Percentiles rank a stretch among this genome's conserved stretches.
Evolutionary conservation across 306 rosid genomes (phyloP).

Genomic region (Quercus parvula): DNA sequence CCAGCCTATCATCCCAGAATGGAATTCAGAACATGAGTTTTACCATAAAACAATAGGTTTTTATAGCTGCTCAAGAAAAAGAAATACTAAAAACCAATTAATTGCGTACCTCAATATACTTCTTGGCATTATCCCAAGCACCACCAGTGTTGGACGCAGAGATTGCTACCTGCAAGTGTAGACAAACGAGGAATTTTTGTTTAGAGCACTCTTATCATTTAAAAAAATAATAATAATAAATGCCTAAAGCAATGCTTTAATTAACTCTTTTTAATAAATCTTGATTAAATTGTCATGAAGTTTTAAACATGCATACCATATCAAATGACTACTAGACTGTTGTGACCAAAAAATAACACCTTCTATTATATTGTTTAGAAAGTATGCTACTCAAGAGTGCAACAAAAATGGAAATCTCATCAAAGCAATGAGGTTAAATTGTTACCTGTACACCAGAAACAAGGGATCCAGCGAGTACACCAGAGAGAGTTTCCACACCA

Average conservation of each 20-base stretch:
- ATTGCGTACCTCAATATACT: slow-evolving; percentile 78
- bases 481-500: slow-evolving; percentile 95
- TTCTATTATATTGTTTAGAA: not conserved
- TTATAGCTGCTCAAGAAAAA: not conserved
- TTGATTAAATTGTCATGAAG: not conserved
- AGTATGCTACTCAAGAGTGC: not conserved
- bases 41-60: not conserved
- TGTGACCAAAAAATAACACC: not conserved
- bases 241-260: not conserved
- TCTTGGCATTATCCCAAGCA: slow-evolving; percentile 99
- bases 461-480: slow-evolving; percentile 90
- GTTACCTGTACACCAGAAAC: slow-evolving; percentile 94
- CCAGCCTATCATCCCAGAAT: slow-evolving; percentile 58
- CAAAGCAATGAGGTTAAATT: not conserved
- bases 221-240: too few species aligned
- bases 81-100: not conserved
- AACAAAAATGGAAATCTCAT: not conserved
- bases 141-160: slow-evolving; percentile 99
- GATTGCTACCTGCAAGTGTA: slow-evolving; percentile 64
- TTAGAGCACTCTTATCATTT: not conserved
- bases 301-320: not conserved
- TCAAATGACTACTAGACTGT: not conserved
- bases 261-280: too few species aligned
- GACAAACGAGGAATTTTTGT: slow-evolving; percentile 7
- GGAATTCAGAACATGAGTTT: not conserved